Conservation (phyloP, 805 yeast species). For the Saccharomycopsis sp. region DNA sequence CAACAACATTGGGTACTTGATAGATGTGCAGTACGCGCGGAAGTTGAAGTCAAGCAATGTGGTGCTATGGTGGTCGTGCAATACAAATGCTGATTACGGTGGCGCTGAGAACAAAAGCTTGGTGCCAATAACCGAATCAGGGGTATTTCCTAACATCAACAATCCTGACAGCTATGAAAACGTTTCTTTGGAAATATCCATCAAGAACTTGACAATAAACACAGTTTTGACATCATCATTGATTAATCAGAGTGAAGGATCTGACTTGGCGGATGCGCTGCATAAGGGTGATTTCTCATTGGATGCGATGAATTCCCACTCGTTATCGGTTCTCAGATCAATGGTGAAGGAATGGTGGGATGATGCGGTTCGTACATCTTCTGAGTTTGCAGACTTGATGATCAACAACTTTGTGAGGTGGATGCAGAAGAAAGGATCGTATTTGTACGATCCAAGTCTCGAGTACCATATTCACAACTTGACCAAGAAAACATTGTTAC, state of each 20-base stretch:
- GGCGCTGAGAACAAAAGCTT: constrained; percentile 60
- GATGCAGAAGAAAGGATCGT: constrained; percentile 72
- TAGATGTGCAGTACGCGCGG: constrained; percentile 84
- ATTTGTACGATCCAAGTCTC: constrained; percentile 65
- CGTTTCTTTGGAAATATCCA: constrained; percentile 67
- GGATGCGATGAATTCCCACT: constrained; percentile 73
- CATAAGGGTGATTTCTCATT: constrained; percentile 70
- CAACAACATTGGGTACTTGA: constrained; percentile 68
- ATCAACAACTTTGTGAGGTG: constrained; percentile 52
- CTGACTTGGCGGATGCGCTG: constrained; percentile 51
- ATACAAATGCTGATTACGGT: constrained; percentile 73
- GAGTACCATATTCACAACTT: constrained; percentile 84
- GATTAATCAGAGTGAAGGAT: constrained; percentile 82
- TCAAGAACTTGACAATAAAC: constrained; percentile 75
- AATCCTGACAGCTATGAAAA: constrained; percentile 72
- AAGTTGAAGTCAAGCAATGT: constrained; percentile 53
- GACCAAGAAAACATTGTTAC: constrained; percentile 73
- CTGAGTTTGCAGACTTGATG: constrained; percentile 47
- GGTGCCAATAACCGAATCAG: constrained; percentile 38
- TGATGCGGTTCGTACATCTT: constrained; percentile 50
- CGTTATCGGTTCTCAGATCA: constrained; percentile 58
- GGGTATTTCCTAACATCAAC: constrained; percentile 64
- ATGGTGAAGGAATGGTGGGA: constrained; percentile 93
- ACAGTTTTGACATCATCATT: constrained; percentile 78
- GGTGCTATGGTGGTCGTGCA: constrained; percentile 90